Evolutionary conservation across 768 basidiomycete species (phyloP).

Genomic region (Pleurotus tuber-regium): DNA sequence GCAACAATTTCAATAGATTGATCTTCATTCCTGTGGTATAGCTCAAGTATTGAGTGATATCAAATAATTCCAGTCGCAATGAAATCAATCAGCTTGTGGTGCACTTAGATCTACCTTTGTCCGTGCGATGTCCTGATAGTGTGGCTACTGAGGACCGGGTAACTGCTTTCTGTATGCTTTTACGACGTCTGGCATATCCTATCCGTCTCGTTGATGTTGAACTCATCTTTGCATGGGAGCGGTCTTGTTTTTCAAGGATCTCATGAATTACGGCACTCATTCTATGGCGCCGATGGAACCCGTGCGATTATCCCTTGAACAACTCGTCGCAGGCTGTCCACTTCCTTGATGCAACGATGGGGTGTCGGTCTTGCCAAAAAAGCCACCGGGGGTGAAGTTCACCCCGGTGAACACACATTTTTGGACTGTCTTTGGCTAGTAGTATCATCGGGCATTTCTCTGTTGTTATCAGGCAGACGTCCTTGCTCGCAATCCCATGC

Average conservation of each 20-base stretch:
- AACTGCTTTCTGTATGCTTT: constrained; percentile 15
- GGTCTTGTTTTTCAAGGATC: constrained; percentile 15
- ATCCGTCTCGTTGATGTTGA: constrained; percentile 11
- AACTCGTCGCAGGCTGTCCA: too few relatives aligned
- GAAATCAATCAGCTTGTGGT: constrained; percentile 7
- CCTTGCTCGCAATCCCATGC: neutral
- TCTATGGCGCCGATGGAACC: too few relatives aligned
- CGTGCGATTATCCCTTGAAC: too few relatives aligned
- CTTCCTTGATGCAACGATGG: too few relatives aligned
- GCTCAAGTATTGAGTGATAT: neutral
- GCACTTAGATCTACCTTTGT: constrained; percentile 7
- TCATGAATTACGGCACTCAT: neutral
- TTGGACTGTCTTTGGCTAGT: neutral
- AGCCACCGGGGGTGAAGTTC: neutral
- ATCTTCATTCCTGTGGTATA: neutral
- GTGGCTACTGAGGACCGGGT: constrained; percentile 8
- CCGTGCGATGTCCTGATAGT: constrained; percentile 5
- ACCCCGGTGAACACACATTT: too few relatives aligned
- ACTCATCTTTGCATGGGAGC: constrained; percentile 18
- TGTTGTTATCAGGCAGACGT: neutral
- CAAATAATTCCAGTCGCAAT: neutral
- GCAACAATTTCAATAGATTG: neutral
- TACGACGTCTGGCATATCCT: constrained; percentile 9
- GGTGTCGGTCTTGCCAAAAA: too few relatives aligned
- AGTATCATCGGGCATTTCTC: neutral